Base-by-base conservation (phyloP, 768 basidiomycete species). In the Rhodotorula kratochvilovae region DNA sequence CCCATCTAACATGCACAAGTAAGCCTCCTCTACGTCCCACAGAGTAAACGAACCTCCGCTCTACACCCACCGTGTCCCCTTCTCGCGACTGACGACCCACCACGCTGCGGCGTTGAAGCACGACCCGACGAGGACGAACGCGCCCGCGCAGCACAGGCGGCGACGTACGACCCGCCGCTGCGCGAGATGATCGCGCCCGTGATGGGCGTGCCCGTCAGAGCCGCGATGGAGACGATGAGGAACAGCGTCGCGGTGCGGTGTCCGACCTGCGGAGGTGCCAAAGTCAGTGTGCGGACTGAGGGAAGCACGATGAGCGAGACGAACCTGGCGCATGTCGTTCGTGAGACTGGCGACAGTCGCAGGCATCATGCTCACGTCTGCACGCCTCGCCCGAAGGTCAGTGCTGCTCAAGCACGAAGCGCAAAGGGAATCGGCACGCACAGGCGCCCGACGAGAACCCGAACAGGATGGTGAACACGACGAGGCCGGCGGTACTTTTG, bases 361-460 rank as follows among this genome's bases (percentile, higher is more conserved):
- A 5, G 72, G 72, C 72, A 74, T 74, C 72, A 70, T 74, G 2
- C 43, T 50, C 12, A 73, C 68, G 33, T 70, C 59, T 61, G 35
- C n/a, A 21, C 15, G 25, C 27, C 15, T 3, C 23, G 16, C 2
- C 33, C 6, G n/a, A 16, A n/a, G 35, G 50, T 48, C 19, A 31
- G 27, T 31, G 12, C 8, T 12, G 35, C 31, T 1, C 31, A 8
- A 12, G n/a, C 2, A 29, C 7, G 11, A 2, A n/a, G 23, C n/a
- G 23, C 33, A 57, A 1, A 31, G 3, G 53, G 53, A 50, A 10
- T 19, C 50, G 15, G 54, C 1, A 35, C 31, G 31, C n/a, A 64
- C 56, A 69, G 10, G 76, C 78, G 1, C 79, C 79, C 3, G 72
- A 75, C 23, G 77, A 73, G 75, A 81, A 79, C 1, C 80, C 80